Evolutionary conservation across 1,284 basidiomycete genomes (phyloP).

Genomic region (Trametes pubescens): DNA sequence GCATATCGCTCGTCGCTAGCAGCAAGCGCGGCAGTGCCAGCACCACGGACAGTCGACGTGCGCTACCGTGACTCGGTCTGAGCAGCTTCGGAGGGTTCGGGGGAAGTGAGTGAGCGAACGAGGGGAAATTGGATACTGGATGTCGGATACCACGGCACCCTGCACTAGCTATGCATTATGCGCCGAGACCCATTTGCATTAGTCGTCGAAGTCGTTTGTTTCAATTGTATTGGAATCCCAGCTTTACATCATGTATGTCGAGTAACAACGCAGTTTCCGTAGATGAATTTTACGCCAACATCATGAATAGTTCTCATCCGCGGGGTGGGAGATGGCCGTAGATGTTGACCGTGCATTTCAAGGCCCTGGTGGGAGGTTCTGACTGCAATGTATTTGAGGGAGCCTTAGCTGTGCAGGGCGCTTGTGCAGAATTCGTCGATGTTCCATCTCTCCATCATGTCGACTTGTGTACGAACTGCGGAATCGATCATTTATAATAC

Average conservation of each 20-base stretch:
- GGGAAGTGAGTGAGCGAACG: no score
- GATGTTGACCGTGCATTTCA: no score
- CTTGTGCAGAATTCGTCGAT: not conserved
- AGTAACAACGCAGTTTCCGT: slow-evolving; percentile 17
- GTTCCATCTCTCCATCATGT: not conserved
- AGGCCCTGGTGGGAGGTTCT: no score
- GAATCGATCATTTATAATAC: no score
- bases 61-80: not conserved
- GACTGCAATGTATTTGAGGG: no score
- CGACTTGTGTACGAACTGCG: no score
- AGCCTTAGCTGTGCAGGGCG: no score
- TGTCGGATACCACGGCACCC: slow-evolving; percentile 4
- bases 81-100: not conserved
- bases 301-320: not conserved
- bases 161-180: not conserved
- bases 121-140: not conserved
- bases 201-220: slow-evolving; percentile 21
- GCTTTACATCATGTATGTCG: slow-evolving; percentile 31
- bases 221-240: slow-evolving; percentile 22
- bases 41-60: slow-evolving; percentile 22
- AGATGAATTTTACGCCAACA: slow-evolving; percentile 8
- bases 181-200: slow-evolving; percentile 9
- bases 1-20: slow-evolving; percentile 57
- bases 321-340: no score
- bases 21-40: slow-evolving; percentile 41